phyloP scores from a whole-genome alignment of 805 yeast genomes.

The Sugiyamaella americana region DNA sequence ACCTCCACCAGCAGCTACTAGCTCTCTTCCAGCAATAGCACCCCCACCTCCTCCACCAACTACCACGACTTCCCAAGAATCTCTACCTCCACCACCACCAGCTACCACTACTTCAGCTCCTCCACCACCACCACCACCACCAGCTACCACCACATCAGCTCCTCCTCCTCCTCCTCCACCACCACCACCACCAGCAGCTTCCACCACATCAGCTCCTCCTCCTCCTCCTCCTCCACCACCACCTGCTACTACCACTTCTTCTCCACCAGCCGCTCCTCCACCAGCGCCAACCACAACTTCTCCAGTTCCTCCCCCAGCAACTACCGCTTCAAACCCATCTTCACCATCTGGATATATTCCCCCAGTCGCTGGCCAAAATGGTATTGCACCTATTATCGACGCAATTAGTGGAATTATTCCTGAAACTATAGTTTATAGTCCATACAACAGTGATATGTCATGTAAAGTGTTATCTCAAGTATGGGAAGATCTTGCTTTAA shows the following conservation, averaged over 20 bases:
- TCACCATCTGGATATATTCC: conserved; percentile 18
- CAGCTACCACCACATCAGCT: conserved; percentile 23
- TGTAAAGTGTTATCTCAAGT: conserved; percentile 61
- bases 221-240: conserved; percentile 16
- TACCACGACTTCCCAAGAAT: conserved; percentile 4
- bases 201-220: conserved; percentile 1
- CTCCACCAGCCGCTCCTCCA: conserved; percentile 23
- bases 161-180: conserved; percentile 29
- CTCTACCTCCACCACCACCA: conserved; percentile 4
- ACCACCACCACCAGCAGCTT: conserved; percentile 18
- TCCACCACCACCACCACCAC: conserved; percentile 21
- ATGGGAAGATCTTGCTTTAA: conserved; percentile 49
- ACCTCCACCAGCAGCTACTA: conserved; percentile 13
- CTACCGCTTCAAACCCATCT: too few relatives aligned
- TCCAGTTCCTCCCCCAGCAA: conserved; percentile 25
- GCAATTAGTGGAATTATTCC: conserved; percentile 23
- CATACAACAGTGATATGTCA: conserved; percentile 60
- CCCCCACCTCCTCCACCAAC: conserved; percentile 14
- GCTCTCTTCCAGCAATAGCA: conserved; percentile 22
- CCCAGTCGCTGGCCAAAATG: conserved; percentile 8
- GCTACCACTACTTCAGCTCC: conserved; percentile 20
- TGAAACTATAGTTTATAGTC: conserved; percentile 38
- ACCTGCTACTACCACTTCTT: conserved; percentile 26
- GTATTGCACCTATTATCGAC: conserved; percentile 17
- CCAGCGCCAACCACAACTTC: conserved; percentile 21